A percentile compares a stretch with the other conserved stretches of the same genome.
Evolutionary conservation across 345 rosid species (phyloP).

Genomic region (Geranium brycei): DNA sequence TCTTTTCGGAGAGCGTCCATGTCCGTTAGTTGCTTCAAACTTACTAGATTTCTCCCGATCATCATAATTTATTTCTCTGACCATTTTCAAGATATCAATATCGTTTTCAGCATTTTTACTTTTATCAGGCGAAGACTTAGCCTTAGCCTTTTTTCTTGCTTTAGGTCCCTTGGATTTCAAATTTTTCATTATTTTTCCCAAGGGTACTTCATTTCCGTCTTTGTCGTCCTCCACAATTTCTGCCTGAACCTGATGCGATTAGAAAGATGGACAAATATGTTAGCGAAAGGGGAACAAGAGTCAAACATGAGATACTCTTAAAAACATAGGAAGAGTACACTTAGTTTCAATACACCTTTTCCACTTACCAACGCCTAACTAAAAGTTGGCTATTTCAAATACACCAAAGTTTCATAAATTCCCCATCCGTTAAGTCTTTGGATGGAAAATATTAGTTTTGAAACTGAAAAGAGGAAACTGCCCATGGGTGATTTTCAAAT

Average conservation of each 20-base stretch:
- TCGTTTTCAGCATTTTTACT: conserved; percentile 42
- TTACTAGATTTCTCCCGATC: conserved; percentile 34
- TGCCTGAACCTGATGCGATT: conserved; percentile 35
- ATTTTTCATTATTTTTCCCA: conserved; percentile 59
- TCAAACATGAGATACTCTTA: background rate
- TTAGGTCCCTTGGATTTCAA: conserved; percentile 61
- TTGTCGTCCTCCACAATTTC: conserved; percentile 34
- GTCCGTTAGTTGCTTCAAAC: conserved; percentile 80
- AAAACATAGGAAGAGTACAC: background rate
- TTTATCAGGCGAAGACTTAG: conserved; percentile 30
- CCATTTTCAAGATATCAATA: conserved; percentile 85
- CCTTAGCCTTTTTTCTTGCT: conserved; percentile 39
- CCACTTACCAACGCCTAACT: too few species aligned
- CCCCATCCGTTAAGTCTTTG: too few species aligned
- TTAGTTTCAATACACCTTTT: too few species aligned
- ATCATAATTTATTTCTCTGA: conserved; percentile 82
- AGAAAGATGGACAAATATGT: background rate
- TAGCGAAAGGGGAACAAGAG: background rate
- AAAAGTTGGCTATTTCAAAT: too few species aligned
- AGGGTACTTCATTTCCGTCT: conserved; percentile 72
- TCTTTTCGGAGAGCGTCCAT: conserved; percentile 34
- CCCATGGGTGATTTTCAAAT: too few species aligned
- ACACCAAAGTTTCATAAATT: too few species aligned
- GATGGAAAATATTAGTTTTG: too few species aligned
- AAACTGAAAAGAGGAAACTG: too few species aligned